Evolutionary conservation across 208 protist genomes (phyloP), one percentile per base, ranked within the genome.

Genomic region (Leishmania mexicana): DNA sequence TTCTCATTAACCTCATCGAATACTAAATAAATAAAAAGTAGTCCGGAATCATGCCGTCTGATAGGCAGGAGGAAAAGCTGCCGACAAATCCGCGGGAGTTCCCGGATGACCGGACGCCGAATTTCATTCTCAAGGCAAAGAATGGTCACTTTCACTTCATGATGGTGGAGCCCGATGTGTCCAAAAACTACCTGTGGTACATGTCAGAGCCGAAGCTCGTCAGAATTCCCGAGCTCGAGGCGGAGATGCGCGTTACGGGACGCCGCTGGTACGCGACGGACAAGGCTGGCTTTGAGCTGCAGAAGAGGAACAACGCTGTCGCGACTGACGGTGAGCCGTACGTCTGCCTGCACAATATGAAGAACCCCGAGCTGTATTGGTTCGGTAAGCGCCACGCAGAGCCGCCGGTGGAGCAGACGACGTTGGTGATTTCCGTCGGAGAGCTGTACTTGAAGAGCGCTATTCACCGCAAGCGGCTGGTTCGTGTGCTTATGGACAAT

Each of bases 391-490:
- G 93, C 53, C 89, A 93, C 80, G 89, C 86, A 31, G 85, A 93
- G 78, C 89, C 89, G 60, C 85, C 89, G 17, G 85, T 82, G 53
- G 85, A 90, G 79, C 79, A 84, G 75, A 75, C 83, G 15, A 88
- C 83, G n/a, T 81, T 94, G n/a, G 85, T 96, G 40, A 68, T 94
- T n/a, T 94, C 93, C 0, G 89, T 96, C n/a, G 93, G 89, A 0
- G 93, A 96, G 76, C 80, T 96, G 28, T 96, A 92, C 76, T 84
- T 96, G 47, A 96, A 96, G 87, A 96, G 93, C 75, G 81, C 83
- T 31, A 79, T 94, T 45, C 93, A 96, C 81, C 93, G 94, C 81
- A 89, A 92, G 81, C 93, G 90, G 2, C 80, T 93, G 58, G 81
- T 94, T 15, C 89, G 86, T 24, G 76, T 93, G 13, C 83, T 96